These are phyloP conservation scores for Mycosphaerella sp. DNA, from an alignment of 2,329 filamentous ascomycete species.

Conservation along the genomic window DNA sequence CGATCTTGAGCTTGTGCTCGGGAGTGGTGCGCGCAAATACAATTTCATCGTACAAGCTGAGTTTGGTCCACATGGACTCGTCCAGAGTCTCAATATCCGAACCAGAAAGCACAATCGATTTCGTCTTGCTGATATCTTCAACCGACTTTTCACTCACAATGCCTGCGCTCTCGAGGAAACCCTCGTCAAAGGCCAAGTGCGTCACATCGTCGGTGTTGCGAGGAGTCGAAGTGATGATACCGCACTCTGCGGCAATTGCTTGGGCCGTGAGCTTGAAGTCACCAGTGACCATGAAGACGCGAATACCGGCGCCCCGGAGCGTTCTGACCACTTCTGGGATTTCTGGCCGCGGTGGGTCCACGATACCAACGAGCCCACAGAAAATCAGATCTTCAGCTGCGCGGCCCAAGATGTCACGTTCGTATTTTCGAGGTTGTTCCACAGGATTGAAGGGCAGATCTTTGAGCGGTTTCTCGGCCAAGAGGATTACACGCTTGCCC, in stretches of 20 bases:
- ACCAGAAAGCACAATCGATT: constrained; percentile 55
- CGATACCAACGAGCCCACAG: constrained; percentile 53
- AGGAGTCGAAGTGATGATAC: constrained; percentile 56
- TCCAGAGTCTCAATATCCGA: constrained; percentile 60
- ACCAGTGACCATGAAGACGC: constrained; percentile 77
- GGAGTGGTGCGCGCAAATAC: constrained; percentile 72
- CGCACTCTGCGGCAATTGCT: constrained; percentile 65
- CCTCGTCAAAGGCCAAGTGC: constrained; percentile 40
- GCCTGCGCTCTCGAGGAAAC: constrained; percentile 28
- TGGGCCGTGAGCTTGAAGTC: constrained; percentile 70
- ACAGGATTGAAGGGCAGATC: constrained; percentile 52
- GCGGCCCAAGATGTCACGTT: constrained; percentile 53
- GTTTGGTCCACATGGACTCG: constrained; percentile 60
- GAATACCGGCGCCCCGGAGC: constrained; percentile 61
- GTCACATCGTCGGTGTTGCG: constrained; percentile 49
- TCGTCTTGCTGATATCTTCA: constrained; percentile 7
- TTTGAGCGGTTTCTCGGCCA: constrained; percentile 49
- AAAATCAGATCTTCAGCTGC: constrained; percentile 42
- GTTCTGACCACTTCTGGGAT: constrained; percentile 55
- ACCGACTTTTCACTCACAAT: constrained; percentile 17
- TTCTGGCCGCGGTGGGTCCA: constrained; percentile 55
- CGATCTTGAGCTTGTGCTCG: constrained; percentile 72
- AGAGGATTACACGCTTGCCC: constrained; percentile 62
- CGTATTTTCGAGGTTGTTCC: constrained; percentile 49
- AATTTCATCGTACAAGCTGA: constrained; percentile 62